Percentiles rank a stretch among this genome's conserved stretches.
Evolutionary conservation across 768 basidiomycete species (phyloP).

Genomic region (Amylocystis lapponica): DNA sequence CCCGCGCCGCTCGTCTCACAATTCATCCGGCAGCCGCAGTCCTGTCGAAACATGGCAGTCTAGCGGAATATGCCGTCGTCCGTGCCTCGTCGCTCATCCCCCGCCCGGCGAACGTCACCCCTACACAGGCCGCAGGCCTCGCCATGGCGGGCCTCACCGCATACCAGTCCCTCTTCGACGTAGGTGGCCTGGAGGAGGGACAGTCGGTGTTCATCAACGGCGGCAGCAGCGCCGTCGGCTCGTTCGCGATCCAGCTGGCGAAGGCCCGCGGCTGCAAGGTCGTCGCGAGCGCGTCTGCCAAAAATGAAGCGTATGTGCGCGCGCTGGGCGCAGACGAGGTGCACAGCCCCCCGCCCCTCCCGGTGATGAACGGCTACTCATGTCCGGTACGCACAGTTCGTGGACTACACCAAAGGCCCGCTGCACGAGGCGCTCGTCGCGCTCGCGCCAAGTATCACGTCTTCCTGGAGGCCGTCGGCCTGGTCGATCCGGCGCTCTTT

Average conservation of each 20-base stretch:
- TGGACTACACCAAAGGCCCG: constrained; percentile 55
- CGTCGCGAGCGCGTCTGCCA: constrained; percentile 51
- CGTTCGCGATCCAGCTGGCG: constrained; percentile 68
- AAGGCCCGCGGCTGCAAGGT: constrained; percentile 59
- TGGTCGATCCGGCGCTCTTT: constrained; percentile 44
- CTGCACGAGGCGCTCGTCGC: constrained; percentile 40
- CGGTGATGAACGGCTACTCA: not conserved
- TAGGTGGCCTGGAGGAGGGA: constrained; percentile 46
- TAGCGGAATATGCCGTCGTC: constrained; percentile 52
- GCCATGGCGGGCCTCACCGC: constrained; percentile 55
- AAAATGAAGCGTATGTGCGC: constrained; percentile 54
- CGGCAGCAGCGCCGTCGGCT: constrained; percentile 62
- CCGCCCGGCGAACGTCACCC: constrained; percentile 45
- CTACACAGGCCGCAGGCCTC: constrained; percentile 57
- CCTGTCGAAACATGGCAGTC: constrained; percentile 44
- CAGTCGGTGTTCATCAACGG: constrained; percentile 67
- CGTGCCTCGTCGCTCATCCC: constrained; percentile 33
- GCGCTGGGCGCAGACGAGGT: constrained; percentile 63
- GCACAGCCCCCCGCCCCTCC: constrained; percentile 5
- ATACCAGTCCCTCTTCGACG: constrained; percentile 44
- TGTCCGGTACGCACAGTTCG: constrained; percentile 28
- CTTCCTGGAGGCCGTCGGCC: constrained; percentile 55
- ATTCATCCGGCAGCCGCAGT: constrained; percentile 22
- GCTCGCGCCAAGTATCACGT: constrained; percentile 46
- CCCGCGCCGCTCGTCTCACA: not conserved